These are phyloP conservation scores for Dalbergia oliveri DNA, from an alignment of 306 rosid species.

Conservation along the genomic window DNA sequence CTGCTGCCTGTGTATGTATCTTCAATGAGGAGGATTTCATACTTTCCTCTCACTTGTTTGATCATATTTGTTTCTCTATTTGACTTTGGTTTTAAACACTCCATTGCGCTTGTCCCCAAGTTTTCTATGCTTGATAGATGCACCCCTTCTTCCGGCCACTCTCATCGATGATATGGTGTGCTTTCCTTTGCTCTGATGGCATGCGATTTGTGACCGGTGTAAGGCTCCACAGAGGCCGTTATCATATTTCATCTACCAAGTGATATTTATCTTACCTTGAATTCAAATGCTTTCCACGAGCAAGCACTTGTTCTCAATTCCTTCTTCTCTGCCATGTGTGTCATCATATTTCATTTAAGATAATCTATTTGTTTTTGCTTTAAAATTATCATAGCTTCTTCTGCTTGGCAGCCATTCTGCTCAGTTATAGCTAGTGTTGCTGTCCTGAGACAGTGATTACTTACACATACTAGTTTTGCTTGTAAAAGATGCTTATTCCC, in stretches of 20 bases:
- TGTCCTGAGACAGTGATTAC: background rate
- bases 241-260: background rate
- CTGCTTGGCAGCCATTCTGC: background rate
- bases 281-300: background rate
- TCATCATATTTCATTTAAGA: background rate
- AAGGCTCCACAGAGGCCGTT: too few species aligned
- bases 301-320: background rate
- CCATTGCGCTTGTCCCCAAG: background rate
- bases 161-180: background rate
- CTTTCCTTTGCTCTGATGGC: background rate
- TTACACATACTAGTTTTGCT: background rate
- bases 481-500: too few species aligned
- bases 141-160: background rate
- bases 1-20: background rate
- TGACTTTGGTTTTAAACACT: too few species aligned
- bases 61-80: too few species aligned
- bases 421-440: too few species aligned
- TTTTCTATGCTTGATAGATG: background rate
- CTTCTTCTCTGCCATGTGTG: background rate
- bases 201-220: background rate
- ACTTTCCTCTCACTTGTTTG: background rate
- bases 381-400: background rate
- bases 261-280: background rate
- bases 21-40: background rate
- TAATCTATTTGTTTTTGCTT: background rate